Evolutionary conservation across 2,329 filamentous ascomycete species (phyloP).

Genomic region (Pestalotiopsis sp.): DNA sequence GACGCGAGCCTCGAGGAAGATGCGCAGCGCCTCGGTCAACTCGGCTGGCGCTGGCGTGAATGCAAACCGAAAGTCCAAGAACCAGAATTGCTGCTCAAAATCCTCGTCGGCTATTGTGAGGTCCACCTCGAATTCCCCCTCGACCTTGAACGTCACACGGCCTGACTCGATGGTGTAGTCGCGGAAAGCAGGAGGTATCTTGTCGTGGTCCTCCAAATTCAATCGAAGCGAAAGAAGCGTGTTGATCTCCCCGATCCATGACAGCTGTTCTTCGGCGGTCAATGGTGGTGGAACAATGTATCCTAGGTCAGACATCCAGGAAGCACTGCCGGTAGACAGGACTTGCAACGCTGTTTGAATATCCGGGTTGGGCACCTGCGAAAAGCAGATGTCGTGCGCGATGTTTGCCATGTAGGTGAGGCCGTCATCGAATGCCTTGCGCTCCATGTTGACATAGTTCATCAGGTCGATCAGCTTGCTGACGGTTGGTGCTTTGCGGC

Average conservation of each 20-base stretch:
- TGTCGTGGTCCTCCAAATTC: slow-evolving; percentile 81
- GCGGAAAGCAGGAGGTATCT: slow-evolving; percentile 73
- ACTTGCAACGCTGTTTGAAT: slow-evolving; percentile 87
- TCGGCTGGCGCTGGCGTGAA: slow-evolving; percentile 71
- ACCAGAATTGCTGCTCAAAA: slow-evolving; percentile 83
- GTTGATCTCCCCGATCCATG: slow-evolving; percentile 80
- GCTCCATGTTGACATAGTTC: slow-evolving; percentile 69
- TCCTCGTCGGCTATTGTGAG: slow-evolving; percentile 89
- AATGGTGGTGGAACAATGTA: slow-evolving; percentile 78
- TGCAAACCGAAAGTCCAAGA: slow-evolving; percentile 86
- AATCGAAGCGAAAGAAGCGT: slow-evolving; percentile 80
- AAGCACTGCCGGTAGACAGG: slow-evolving; percentile 75
- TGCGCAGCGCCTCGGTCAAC: slow-evolving; percentile 65
- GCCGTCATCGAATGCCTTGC: slow-evolving; percentile 61
- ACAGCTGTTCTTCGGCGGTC: slow-evolving; percentile 71
- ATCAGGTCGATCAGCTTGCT: slow-evolving; percentile 88
- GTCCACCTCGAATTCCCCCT: slow-evolving; percentile 89
- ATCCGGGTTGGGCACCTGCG: slow-evolving; percentile 86
- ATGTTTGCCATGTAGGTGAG: slow-evolving; percentile 69
- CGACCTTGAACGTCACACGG: slow-evolving; percentile 85
- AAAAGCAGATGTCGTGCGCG: slow-evolving; percentile 72
- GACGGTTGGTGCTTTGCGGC: slow-evolving; percentile 75
- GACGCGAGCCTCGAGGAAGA: slow-evolving; percentile 69
- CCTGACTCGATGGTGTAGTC: slow-evolving; percentile 81
- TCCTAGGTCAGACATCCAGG: slow-evolving; percentile 80